A percentile compares a stretch with the other conserved stretches of the same genome.
Evolutionary conservation across 2,329 filamentous ascomycete species (phyloP).

Genomic region (Xylariaceae sp.): DNA sequence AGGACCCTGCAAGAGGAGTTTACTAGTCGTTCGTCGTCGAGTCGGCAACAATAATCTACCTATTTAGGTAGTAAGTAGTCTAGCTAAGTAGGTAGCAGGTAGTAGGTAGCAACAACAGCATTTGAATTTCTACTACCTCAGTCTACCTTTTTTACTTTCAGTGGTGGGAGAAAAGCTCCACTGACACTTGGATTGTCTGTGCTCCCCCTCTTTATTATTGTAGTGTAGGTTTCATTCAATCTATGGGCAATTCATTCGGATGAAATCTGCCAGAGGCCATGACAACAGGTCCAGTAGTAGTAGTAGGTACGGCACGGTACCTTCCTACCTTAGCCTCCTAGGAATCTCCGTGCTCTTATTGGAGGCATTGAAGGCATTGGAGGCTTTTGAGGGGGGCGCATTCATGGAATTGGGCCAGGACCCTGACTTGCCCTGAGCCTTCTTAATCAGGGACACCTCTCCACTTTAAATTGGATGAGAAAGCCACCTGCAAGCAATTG

Average conservation of each 20-base stretch:
- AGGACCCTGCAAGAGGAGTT: background rate
- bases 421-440: conserved; percentile 8
- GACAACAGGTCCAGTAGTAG: background rate
- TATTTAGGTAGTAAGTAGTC: too few relatives aligned
- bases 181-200: background rate
- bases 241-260: conserved; percentile 17
- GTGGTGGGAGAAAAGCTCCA: background rate
- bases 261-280: conserved; percentile 7
- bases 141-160: background rate
- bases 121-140: background rate
- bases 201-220: conserved; percentile 6
- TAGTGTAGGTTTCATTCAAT: conserved; percentile 10
- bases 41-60: too few relatives aligned
- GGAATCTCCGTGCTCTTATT: conserved; percentile 1
- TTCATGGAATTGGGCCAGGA: conserved; percentile 1
- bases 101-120: background rate
- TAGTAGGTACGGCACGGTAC: too few relatives aligned
- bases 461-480: background rate
- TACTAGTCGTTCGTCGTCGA: too few relatives aligned
- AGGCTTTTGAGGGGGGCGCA: conserved; percentile 6
- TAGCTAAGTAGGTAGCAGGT: too few relatives aligned
- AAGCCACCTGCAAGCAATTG: background rate
- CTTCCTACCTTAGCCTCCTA: conserved; percentile 11
- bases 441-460: conserved; percentile 3
- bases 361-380: too few relatives aligned